These are phyloP conservation scores for Apiotrichum sp. DNA, from an alignment of 1,284 basidiomycete species.

Conservation along the genomic window DNA sequence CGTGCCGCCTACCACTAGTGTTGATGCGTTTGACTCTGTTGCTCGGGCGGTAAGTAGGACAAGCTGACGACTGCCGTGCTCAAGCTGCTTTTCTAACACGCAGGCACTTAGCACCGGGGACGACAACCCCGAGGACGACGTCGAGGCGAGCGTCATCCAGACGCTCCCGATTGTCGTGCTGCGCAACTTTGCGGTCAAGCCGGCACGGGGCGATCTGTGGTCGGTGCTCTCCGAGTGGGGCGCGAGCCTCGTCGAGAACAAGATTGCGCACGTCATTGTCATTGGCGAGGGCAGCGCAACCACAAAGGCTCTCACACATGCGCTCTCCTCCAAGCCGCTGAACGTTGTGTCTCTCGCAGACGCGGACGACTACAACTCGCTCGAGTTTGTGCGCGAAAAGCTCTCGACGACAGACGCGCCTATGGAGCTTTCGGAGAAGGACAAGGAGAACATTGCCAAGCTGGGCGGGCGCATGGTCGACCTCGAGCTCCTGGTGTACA, in stretches of 20 bases:
- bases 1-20: slow-evolving; percentile 19
- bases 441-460: slow-evolving; percentile 58
- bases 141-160: slow-evolving; percentile 51
- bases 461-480: slow-evolving; percentile 77
- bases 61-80: neutral
- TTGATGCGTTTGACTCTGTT: neutral
- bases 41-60: neutral
- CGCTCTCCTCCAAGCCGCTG: slow-evolving; percentile 79
- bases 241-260: slow-evolving; percentile 69
- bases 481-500: slow-evolving; percentile 63
- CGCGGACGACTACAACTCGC: slow-evolving; percentile 72
- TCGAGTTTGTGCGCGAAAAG: slow-evolving; percentile 75
- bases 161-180: slow-evolving; percentile 79
- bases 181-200: slow-evolving; percentile 65
- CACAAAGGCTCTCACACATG: slow-evolving; percentile 76
- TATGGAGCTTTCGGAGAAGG: slow-evolving; percentile 37
- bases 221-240: slow-evolving; percentile 79
- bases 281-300: slow-evolving; percentile 86
- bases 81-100: too few relatives aligned
- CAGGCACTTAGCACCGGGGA: neutral
- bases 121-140: neutral
- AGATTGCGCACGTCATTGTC: slow-evolving; percentile 87
- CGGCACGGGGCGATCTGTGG: slow-evolving; percentile 64
- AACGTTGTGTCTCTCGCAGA: slow-evolving; percentile 72
- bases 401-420: slow-evolving; percentile 52